Conservation (phyloP, 2,329 filamentous ascomycete genomes). For the Cladosporium sp. region DNA sequence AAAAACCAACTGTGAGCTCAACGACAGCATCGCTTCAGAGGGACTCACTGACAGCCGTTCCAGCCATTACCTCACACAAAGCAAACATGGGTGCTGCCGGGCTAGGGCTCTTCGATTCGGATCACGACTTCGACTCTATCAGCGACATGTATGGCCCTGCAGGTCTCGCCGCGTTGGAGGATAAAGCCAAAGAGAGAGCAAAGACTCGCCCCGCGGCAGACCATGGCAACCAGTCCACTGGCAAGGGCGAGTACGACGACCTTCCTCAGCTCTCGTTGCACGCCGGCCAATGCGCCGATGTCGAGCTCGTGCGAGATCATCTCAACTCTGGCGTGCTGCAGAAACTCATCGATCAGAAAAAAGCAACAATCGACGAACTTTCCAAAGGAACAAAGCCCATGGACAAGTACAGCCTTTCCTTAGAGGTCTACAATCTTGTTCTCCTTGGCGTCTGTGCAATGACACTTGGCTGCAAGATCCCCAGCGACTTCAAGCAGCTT, state of each 20-base stretch:
- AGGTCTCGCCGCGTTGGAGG: slow-evolving; percentile 10
- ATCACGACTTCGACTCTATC: slow-evolving; percentile 16
- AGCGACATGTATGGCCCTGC: background rate
- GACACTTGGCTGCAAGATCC: slow-evolving; percentile 14
- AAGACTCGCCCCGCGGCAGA: background rate
- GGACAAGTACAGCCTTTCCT: background rate
- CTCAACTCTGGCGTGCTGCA: slow-evolving; percentile 13
- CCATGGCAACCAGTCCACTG: background rate
- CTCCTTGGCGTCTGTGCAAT: slow-evolving; percentile 16
- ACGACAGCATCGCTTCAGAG: no score
- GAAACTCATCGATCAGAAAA: background rate
- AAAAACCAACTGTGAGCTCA: no score
- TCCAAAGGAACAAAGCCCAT: background rate
- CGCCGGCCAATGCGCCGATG: slow-evolving; percentile 3
- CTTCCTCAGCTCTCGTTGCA: slow-evolving; percentile 6
- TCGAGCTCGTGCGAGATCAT: slow-evolving; percentile 2
- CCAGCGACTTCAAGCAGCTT: background rate
- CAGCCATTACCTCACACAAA: no score
- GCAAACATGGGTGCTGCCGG: slow-evolving; percentile 17
- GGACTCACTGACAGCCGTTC: no score
- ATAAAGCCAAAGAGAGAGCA: background rate
- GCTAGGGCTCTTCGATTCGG: slow-evolving; percentile 16
- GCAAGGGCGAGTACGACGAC: background rate
- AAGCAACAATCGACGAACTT: background rate
- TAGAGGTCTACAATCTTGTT: slow-evolving; percentile 10